Conservation (phyloP, 495 filamentous ascomycete species). For the Bathelium albidoporum region DNA sequence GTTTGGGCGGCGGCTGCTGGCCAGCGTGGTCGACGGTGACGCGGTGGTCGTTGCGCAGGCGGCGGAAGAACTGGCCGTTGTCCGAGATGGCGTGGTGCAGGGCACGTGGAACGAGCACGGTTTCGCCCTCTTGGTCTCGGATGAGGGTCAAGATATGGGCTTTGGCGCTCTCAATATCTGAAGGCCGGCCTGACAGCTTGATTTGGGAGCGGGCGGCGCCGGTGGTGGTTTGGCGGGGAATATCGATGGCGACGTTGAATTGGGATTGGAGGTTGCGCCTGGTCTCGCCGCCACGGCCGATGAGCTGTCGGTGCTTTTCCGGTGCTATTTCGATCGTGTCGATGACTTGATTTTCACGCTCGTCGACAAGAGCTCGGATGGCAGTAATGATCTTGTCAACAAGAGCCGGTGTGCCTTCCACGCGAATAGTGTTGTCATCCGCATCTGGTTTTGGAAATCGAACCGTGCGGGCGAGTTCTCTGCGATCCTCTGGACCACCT, state of each 20-base stretch:
- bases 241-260: constrained; percentile 80
- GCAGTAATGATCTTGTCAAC: constrained; percentile 81
- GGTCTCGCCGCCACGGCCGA: constrained; percentile 82
- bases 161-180: constrained; percentile 73
- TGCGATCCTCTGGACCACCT: constrained; percentile 75
- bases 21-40: constrained; percentile 87
- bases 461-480: constrained; percentile 71
- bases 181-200: constrained; percentile 70
- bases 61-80: constrained; percentile 86
- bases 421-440: constrained; percentile 71
- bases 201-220: constrained; percentile 59
- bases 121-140: constrained; percentile 83
- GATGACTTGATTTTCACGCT: constrained; percentile 68
- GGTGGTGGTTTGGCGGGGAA: constrained; percentile 63
- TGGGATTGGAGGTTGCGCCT: constrained; percentile 76
- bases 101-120: constrained; percentile 64
- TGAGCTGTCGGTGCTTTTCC: constrained; percentile 81
- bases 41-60: constrained; percentile 65
- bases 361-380: constrained; percentile 66
- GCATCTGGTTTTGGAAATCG: constrained; percentile 76
- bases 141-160: constrained; percentile 65
- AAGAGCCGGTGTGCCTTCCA: constrained; percentile 71
- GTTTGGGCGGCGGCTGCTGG: constrained; percentile 58
- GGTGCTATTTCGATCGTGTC: constrained; percentile 69
- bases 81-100: constrained; percentile 78